Evolutionary conservation across 2,329 filamentous ascomycete species (phyloP), one percentile per base, ranked within the genome.

Genomic region (Ceratocystis albifundus): DNA sequence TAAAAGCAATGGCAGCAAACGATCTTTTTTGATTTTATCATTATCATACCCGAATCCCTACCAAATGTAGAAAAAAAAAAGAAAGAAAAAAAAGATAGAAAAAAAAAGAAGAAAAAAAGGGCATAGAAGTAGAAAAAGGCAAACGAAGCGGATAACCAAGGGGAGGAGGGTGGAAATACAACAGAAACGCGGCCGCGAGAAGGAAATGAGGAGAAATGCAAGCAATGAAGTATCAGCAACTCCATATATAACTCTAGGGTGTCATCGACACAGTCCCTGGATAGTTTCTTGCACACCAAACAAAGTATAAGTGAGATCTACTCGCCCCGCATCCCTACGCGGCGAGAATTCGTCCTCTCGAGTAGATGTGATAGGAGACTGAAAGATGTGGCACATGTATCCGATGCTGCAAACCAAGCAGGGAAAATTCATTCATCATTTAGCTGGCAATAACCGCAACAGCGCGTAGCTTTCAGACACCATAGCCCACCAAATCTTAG

Each of bases 171-270:
- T 4, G 48, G 10, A 57, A 28, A 12, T 41, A 41, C 36, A 41
- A 41, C 36, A 12, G 15, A 41, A 41, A 41, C 36, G 10, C 10
- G 30, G 50, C 8, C 4, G 50, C 3, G 50, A 28, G 2, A n/a
- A 25, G 6, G 67, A 69, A 7, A 46, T n/a, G n/a, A 2, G 48
- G 20, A 67, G 70, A 68, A 69, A 6, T 30, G 59, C 48, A 55
- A 66, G 45, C 65, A 55, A 64, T 50, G 62, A 64, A 68, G 63
- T 17, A 41, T 41, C 67, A 57, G 61, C 57, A 44, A 17, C 64
- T 53, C 61, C 61, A 45, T 53, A 61, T 65, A 53, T 59, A 65
- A 65, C 64, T 59, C 64, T 53, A 20, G 30, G 53, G 15, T 17
- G 32, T 44, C 53, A 30, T 57, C 50, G 20, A 57, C 25, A 36